These are phyloP conservation scores for Lentinula boryana DNA, from an alignment of 768 basidiomycete genomes.

Conservation along the genomic window DNA sequence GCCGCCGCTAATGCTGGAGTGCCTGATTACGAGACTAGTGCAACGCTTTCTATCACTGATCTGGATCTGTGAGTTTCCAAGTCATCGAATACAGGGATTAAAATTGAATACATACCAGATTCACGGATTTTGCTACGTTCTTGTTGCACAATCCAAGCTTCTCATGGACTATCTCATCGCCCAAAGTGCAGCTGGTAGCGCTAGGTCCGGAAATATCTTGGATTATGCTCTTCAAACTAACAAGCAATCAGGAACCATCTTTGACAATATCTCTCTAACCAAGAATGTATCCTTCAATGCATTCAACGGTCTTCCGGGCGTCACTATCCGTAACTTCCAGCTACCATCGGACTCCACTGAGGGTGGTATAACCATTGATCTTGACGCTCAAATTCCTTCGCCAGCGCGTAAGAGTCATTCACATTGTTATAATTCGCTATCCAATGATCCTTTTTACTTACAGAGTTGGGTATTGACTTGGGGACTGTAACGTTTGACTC, in stretches of 20 bases:
- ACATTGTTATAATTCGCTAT: not conserved
- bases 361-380: conserved; percentile 67
- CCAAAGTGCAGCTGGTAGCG: conserved; percentile 56
- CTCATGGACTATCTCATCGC: conserved; percentile 65
- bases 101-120: conserved; percentile 25
- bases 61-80: conserved; percentile 31
- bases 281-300: conserved; percentile 63
- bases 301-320: conserved; percentile 65
- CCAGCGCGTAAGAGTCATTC: conserved; percentile 46
- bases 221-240: not conserved
- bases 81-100: no score
- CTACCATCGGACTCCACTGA: conserved; percentile 62
- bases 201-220: conserved; percentile 20
- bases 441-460: conserved; percentile 11
- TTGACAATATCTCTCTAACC: conserved; percentile 55
- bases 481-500: conserved; percentile 60
- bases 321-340: conserved; percentile 66
- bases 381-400: conserved; percentile 61
- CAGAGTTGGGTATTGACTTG: conserved; percentile 66
- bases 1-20: conserved; percentile 62
- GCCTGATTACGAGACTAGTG: conserved; percentile 52
- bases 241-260: conserved; percentile 43
- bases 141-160: conserved; percentile 60
- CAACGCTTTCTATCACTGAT: conserved; percentile 51
- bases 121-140: conserved; percentile 61